Evolutionary conservation across 768 basidiomycete species (phyloP).

Genomic region (Rhodotorula taiwanensis): DNA sequence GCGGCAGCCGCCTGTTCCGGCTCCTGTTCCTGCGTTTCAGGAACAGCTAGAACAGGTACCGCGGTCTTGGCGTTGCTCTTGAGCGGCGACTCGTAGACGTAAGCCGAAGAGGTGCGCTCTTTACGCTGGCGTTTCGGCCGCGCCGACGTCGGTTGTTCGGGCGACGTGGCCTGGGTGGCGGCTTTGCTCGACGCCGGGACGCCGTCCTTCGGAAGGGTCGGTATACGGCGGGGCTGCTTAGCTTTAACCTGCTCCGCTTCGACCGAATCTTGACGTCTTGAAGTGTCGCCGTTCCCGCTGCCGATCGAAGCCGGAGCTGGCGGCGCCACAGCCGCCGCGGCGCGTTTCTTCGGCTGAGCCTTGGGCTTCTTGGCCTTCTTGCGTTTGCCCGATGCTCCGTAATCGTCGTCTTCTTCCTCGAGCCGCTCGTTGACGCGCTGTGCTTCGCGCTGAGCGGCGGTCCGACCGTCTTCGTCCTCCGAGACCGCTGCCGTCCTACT

Average conservation of each 20-base stretch:
- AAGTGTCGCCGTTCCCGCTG: no score
- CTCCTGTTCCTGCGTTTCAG: no score
- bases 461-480: constrained; percentile 16
- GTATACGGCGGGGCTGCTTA: no score
- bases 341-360: background rate
- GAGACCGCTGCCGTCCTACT: background rate
- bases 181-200: background rate
- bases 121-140: background rate
- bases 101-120: background rate
- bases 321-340: background rate
- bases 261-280: no score
- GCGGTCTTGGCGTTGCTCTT: constrained; percentile 3
- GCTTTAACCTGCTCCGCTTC: no score
- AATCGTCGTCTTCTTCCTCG: background rate
- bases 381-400: background rate
- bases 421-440: background rate
- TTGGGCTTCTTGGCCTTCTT: constrained; percentile 2
- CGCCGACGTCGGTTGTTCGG: background rate
- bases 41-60: no score
- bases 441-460: no score
- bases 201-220: background rate
- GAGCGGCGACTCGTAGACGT: background rate
- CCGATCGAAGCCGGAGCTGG: no score
- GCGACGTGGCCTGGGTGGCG: background rate
- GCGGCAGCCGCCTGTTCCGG: no score